Evolutionary conservation across 179 eudicot species (phyloP), one percentile per base, ranked within the genome.

Genomic region (Actinidia arguta): DNA sequence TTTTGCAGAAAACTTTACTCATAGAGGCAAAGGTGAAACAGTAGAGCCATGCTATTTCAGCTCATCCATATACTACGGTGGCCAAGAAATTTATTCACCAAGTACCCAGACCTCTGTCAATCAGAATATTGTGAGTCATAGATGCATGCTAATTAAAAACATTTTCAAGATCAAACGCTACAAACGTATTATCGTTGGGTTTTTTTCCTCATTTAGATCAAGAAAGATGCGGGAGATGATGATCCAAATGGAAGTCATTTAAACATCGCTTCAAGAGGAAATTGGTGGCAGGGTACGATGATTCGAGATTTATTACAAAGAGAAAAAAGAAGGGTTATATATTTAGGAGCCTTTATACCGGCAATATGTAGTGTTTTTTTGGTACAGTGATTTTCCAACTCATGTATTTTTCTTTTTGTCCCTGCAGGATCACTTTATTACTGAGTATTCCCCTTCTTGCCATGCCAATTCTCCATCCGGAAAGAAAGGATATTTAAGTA

Each of bases 61-160:
- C 88, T 93, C 96, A 50, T 94, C 99, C 48, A 94, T 95, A 75
- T 92, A 94, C 84, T 95, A 95, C 75, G 98, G 99, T 78, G 98
- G 92, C 88, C 99, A 88, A 85, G 95, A 95, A 86, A 91, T 88
- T 78, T 95, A 94, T 77, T 80, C 93, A 48, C 93, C 95, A 4
- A 76, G 90, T 44, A 84, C 78, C 68, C 83, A 82, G n/a, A 76
- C 82, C 61, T 39, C 48, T 63, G 84, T 81, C 59, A 71, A 91
- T 81, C 92, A 83, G 50, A 85, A 79, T 14, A 75, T 64, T 76
- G 90, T 89, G 56, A 88, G 88, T 79, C n/a, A 64, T 11, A 72
- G n/a, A n/a, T n/a, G n/a, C n/a, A n/a, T n/a, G n/a, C n/a, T n/a
- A n/a, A n/a, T n/a, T n/a, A n/a, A n/a, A n/a, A n/a, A n/a, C n/a